phyloP scores from a whole-genome alignment of 176 grass and related monocot species.

The Eragrostis nindensis region DNA sequence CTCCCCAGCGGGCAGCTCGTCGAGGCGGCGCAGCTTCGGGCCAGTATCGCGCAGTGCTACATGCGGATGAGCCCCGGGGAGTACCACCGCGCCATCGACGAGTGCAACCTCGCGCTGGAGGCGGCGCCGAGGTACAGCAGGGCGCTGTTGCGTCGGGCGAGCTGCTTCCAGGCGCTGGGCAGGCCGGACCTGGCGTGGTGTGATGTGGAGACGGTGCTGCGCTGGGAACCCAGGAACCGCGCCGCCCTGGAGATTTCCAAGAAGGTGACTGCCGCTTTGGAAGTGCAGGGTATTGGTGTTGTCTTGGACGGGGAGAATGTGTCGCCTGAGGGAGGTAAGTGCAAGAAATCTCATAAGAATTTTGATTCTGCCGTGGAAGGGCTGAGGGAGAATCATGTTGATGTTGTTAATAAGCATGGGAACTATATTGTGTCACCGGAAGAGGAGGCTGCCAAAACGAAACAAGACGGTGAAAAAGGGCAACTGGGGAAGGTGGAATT shows the following conservation, averaged over 20 bases:
- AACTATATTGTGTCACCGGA: neutral
- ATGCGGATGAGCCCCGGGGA: conserved; percentile 65
- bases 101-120: conserved; percentile 74
- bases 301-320: conserved; percentile 33
- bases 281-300: conserved; percentile 46
- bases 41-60: conserved; percentile 68
- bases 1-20: conserved; percentile 49
- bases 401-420: too few species aligned
- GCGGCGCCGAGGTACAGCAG: conserved; percentile 59
- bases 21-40: conserved; percentile 58
- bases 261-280: conserved; percentile 43
- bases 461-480: neutral
- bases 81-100: conserved; percentile 52
- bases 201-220: conserved; percentile 53
- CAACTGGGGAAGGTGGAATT: neutral
- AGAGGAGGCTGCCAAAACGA: neutral
- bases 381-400: neutral
- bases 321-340: conserved; percentile 10
- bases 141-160: conserved; percentile 64
- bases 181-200: conserved; percentile 57
- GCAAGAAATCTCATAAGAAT: conserved; percentile 35
- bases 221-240: conserved; percentile 56
- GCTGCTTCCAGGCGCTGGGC: conserved; percentile 59
- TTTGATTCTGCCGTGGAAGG: neutral
- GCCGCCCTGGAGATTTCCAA: conserved; percentile 54